Base-by-base conservation (phyloP, 129 eudicot genomes). In the Kitagawia praeruptora region DNA sequence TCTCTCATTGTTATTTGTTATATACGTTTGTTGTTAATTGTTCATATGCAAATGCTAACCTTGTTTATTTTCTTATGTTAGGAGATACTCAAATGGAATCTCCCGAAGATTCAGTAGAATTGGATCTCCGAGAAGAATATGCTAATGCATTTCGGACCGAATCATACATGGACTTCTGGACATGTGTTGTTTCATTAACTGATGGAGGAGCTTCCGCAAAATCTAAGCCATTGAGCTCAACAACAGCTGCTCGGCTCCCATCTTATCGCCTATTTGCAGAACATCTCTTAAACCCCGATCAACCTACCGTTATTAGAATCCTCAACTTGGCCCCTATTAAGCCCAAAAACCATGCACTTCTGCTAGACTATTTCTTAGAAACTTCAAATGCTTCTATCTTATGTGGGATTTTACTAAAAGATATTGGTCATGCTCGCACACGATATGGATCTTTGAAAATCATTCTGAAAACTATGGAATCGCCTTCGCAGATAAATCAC, bases 91-190 rank as follows among this genome's bases (percentile, higher is more conserved):
- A 27, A 64, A 4, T 12, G 21, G 82, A 85, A 13, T 27, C 28
- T 11, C 45, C 80, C 3, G 49, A 19, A 40, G 70, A 63, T n/a
- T 77, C 83, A 15, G 70, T 71, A 4, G 82, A 45, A n/a, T 28
- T 90, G 79, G 97, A 94, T 76, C 85, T 94, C 47, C 88, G 92
- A 70, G 98, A 94, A 89, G 98, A 94, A 80, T 94, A 94, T 73
- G 97, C 96, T 3, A 94, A 90, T 75, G 93, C 98, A 14, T 94
- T 94, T 74, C 89, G 98, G 41, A 94, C 98, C 13, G 87, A 94
- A 78, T 94, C 98, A 3, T 94, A 94, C 87, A 79, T 76, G 6
- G 87, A 87, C 73, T 94, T 94, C 75, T 94, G 98, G 98, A 87
- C 89, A 18, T 92, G 93, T 49, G 91, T 94, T 21, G 85, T 90